Base-by-base conservation (phyloP, 257 asterid species). In the Nicotiana undulata region DNA sequence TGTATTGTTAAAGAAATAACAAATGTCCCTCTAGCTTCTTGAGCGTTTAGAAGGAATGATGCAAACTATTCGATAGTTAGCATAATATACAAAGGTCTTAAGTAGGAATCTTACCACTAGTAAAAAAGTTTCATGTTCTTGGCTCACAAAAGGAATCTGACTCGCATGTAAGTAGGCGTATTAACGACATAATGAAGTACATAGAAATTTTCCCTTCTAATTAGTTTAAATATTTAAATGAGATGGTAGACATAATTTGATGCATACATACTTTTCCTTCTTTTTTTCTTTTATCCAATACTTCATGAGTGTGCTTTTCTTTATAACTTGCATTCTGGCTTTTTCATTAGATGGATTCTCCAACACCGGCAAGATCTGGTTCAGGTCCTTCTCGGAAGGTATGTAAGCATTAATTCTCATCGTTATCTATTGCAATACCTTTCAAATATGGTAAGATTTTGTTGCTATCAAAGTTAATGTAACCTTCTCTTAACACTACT, bases 341-440 rank as follows among this genome's bases (percentile, higher is more conserved):
- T 26, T 84, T 29, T 77, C 65, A 79, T 83, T 89, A 93, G 98
- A 61, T 87, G 89, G 85, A 88, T 87, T 86, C 93, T 84, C 96
- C 94, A 75, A 82, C 86, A 59, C 90, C 90, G 40, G 85, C 96
- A 84, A 90, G 89, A 84, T 87, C 95, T 86, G 94, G 97, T 75
- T 94, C 94, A 34, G 98, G 97, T 79, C 89, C 91, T 40, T 93
- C 97, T 10, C 88, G 98, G 52, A 94, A 94, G 98, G 98, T 93
- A 85, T 81, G 81, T 1, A 63, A 64, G 63, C 64, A 63, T n/a
- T 56, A 6, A 31, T 84, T 75, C 65, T 46, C 18, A 75, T 12
- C 24, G 15, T 22, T 51, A 24, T 32, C 17, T 49, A 20, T 75
- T 49, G 51, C 79, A 51, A 46, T 10, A 46, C 60, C 44, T 75